Conservation (phyloP, 1,284 basidiomycete genomes). For the Naganishia albida region DNA sequence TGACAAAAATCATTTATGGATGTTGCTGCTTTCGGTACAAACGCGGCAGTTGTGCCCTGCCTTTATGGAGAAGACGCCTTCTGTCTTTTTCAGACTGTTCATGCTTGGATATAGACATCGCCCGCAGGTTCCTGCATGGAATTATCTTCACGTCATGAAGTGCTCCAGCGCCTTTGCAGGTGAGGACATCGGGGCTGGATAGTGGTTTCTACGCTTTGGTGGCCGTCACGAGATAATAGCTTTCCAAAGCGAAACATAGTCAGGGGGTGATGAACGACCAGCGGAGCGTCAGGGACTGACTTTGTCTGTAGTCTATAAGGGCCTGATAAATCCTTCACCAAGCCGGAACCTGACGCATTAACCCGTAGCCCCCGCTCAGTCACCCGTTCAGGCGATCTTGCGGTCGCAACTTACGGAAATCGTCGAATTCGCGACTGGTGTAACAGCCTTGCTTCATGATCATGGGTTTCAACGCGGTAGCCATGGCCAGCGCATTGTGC, state of each 20-base stretch:
- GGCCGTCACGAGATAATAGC: slow-evolving; percentile 25
- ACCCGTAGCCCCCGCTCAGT: background rate
- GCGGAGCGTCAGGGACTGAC: slow-evolving; percentile 2
- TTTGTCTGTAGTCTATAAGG: slow-evolving; percentile 9
- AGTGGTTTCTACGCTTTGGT: slow-evolving; percentile 17
- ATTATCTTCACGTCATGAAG: too few species aligned
- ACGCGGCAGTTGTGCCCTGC: too few species aligned
- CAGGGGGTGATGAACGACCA: background rate
- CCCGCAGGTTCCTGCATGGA: too few species aligned
- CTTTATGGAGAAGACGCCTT: too few species aligned
- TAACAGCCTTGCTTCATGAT: slow-evolving; percentile 21
- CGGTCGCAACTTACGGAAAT: slow-evolving; percentile 20
- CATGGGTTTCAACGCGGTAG: slow-evolving; percentile 8
- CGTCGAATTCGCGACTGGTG: slow-evolving; percentile 17
- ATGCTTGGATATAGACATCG: too few species aligned
- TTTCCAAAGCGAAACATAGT: background rate
- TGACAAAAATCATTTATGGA: too few species aligned
- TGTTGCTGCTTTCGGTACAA: too few species aligned
- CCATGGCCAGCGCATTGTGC: slow-evolving; percentile 5
- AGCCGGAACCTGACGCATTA: slow-evolving; percentile 1
- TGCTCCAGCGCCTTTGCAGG: too few species aligned
- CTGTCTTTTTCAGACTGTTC: too few species aligned
- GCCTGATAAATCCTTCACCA: slow-evolving; percentile 10
- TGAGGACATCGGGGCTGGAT: slow-evolving; percentile 24
- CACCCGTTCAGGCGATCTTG: background rate